Evolutionary conservation across 1,284 basidiomycete genomes (phyloP), one percentile per base, ranked within the genome.

Genomic region (Ceratobasidium sp.): DNA sequence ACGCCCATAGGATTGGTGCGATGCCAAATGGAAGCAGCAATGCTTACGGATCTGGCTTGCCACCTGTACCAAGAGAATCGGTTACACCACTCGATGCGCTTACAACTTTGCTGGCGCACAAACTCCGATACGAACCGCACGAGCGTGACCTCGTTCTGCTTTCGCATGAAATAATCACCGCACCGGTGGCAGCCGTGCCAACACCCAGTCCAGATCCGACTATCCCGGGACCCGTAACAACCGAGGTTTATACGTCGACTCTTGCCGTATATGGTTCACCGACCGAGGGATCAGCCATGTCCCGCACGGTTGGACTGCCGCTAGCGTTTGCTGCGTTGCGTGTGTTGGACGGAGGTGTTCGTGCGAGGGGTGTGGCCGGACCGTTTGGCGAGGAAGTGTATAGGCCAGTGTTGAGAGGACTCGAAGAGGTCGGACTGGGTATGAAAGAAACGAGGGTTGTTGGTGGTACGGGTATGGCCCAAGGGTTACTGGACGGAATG

Each of bases 81-180:
- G 79, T 81, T 59, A 80, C 87, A 2, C 92, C 94, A 0, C 85
- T 97, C 75, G 93, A 97, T 79, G 83, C 92, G 28, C 89, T 98
- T 76, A 89, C 95, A 1, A 79, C 83, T 41, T 84, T 96, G 2
- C 87, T 98, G 16, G 86, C 92, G 1, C 84, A 89, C 76, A 91
- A 89, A 77, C 87, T 97, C 23, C 84, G 84, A 9, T 98, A 97
- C 79, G 80, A 78, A 0, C 85, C 87, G 0, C 82, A 85, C 32
- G 96, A 98, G 80, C 86, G 90, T 16, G 96, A 98, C 80, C 88
- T 94, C 81, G 94, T 96, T 74, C 86, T 97, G 39, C 87, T 98
- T 28, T 86, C 91, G 74, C 96, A 98, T 81, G 91, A 95, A 79
- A 84, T 96, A 76, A 85, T 91, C 55, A 83, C 87, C 12, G 72